Percentiles rank a stretch among this genome's conserved stretches.
Evolutionary conservation across 2,329 filamentous ascomycete species (phyloP).

Genomic region (Hyphodiscus sp.): DNA sequence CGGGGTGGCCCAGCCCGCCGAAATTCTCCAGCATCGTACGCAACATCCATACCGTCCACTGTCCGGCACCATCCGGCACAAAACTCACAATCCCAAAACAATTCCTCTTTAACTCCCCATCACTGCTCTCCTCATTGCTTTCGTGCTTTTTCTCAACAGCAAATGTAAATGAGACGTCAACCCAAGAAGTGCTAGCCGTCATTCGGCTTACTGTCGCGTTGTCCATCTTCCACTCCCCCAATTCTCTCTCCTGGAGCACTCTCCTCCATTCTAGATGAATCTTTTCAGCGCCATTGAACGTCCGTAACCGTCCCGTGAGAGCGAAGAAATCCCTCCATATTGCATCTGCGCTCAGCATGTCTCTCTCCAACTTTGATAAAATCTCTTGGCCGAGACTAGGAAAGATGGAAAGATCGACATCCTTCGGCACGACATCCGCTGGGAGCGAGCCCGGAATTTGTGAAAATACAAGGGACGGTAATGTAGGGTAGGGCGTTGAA

Average conservation of each 20-base stretch:
- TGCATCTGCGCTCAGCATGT: not conserved
- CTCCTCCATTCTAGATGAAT: not conserved
- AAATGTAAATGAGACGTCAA: constrained; percentile 6
- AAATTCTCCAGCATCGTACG: constrained; percentile 9
- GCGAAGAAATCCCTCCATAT: not conserved
- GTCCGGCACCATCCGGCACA: not conserved
- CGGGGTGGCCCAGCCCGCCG: constrained; percentile 4
- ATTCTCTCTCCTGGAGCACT: not conserved
- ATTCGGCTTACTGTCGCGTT: not conserved
- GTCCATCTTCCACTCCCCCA: not conserved
- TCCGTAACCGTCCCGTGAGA: not conserved
- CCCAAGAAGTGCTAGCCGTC: not conserved
- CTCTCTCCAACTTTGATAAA: not conserved
- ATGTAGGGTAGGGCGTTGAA: no score
- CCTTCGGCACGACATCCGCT: not conserved
- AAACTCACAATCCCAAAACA: constrained; percentile 4
- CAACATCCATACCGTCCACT: constrained; percentile 9
- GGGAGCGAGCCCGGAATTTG: not conserved
- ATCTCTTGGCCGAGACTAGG: not conserved
- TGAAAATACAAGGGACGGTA: no score
- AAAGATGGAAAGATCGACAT: not conserved
- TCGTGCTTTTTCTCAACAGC: not conserved
- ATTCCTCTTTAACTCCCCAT: constrained; percentile 1
- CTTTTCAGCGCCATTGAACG: not conserved
- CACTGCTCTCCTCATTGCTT: no score